Base-by-base conservation (phyloP, 129 eudicot genomes). In the Rutidosis leptorrhynchoides region DNA sequence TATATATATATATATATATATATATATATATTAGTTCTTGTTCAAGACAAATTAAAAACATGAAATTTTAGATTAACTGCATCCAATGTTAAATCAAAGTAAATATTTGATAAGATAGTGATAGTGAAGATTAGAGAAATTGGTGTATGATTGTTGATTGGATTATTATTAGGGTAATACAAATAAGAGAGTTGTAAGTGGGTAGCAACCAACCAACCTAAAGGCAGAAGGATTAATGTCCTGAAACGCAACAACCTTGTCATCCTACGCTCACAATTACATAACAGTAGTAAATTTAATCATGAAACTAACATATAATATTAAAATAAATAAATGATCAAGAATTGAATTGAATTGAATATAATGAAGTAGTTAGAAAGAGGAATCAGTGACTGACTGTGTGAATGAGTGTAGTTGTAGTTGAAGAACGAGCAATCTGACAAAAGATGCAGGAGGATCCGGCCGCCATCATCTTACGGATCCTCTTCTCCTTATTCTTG, bases 171-270 rank as follows among this genome's bases (percentile, higher is more conserved):
- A 30, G 0, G 40, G 40, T 33, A 7, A 33, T 7, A 33, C 7
- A 33, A 22, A 54, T 23, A 2, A 49, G 20, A 5, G 21, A 49
- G 55, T 15, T 21, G 26, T 10, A 21, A 53, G 27, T 20, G 7
- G 27, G 16, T 20, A 11, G 2, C 2, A 2, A 58, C 64, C 64
- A 27, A 11, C 7, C 2, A 2, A 58, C 64, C 64, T 58, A 58
- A 28, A 28, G 12, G 64, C 37, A 10, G 64, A 58, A 58, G 64
- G 64, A 58, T 58, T 58, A 58, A 58, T 58, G 43, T 58, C 64
- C n/a, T 28, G 64, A 58, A 58, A 58, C 10, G 43, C 64, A 28
- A 58, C 64, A 16, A 58, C 64, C 64, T 58, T 58, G 24, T 58
- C 42, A 58, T 58, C 64, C 64, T 58, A 25, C 7, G 25, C n/a